phyloP scores from a whole-genome alignment of 1,284 basidiomycete species.

The Athelia psychrophila region DNA sequence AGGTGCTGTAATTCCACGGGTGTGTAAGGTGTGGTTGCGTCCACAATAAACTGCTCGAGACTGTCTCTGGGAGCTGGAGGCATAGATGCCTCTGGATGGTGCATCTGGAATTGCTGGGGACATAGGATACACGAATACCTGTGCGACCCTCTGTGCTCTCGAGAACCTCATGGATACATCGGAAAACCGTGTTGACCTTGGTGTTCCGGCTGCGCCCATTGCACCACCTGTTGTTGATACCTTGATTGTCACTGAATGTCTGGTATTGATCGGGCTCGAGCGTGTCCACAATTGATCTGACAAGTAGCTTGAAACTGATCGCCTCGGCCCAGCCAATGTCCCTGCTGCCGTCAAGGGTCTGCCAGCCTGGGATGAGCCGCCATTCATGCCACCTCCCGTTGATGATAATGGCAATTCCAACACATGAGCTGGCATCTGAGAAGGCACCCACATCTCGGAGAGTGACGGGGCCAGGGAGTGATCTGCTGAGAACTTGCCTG shows the following conservation, averaged over 20 bases:
- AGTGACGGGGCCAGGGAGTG: slow-evolving; percentile 23
- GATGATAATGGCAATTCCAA: slow-evolving; percentile 37
- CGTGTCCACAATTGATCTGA: slow-evolving; percentile 15
- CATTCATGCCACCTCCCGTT: slow-evolving; percentile 31
- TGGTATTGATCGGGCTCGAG: neutral
- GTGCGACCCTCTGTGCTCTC: neutral
- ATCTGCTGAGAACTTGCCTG: slow-evolving; percentile 6
- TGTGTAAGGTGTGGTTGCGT: slow-evolving; percentile 3
- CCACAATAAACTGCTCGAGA: slow-evolving; percentile 7
- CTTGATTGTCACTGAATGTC: slow-evolving; percentile 32
- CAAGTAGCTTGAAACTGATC: slow-evolving; percentile 35
- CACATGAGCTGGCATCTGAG: slow-evolving; percentile 40
- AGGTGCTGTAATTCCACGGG: too few species aligned
- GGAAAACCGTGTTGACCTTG: slow-evolving; percentile 19
- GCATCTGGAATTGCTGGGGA: slow-evolving; percentile 17
- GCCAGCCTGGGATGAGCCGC: slow-evolving; percentile 31
- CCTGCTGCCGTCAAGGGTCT: slow-evolving; percentile 10
- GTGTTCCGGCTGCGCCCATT: slow-evolving; percentile 29
- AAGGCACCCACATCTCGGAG: slow-evolving; percentile 28
- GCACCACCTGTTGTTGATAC: slow-evolving; percentile 38
- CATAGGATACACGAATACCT: slow-evolving; percentile 20
- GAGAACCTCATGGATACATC: slow-evolving; percentile 14
- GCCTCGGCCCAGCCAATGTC: slow-evolving; percentile 35
- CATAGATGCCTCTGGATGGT: slow-evolving; percentile 14
- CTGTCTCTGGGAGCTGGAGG: slow-evolving; percentile 10